phyloP scores from a whole-genome alignment of 2,329 filamentous ascomycete genomes.

The Cylindrodendrum hubeiense region DNA sequence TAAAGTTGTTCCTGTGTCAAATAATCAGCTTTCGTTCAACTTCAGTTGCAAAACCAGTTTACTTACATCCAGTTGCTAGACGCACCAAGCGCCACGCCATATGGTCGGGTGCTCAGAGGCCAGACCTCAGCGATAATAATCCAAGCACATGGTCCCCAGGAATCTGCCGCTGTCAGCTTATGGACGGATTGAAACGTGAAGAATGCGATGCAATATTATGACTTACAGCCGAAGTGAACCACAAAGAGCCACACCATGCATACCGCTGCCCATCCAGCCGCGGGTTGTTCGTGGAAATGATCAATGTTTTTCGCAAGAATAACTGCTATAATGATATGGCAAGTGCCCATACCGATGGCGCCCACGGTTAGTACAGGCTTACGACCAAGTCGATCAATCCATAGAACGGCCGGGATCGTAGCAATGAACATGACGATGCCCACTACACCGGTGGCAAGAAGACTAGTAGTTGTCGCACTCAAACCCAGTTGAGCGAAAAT shows the following conservation, averaged over 20 bases:
- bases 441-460: constrained; percentile 78
- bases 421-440: constrained; percentile 78
- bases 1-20: constrained; percentile 62
- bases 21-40: background rate
- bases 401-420: constrained; percentile 75
- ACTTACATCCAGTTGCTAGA: constrained; percentile 70
- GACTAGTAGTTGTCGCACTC: constrained; percentile 60
- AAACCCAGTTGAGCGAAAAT: constrained; percentile 79
- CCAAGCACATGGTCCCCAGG: constrained; percentile 81
- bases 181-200: background rate
- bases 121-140: constrained; percentile 82
- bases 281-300: constrained; percentile 67
- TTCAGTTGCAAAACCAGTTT: accelerated
- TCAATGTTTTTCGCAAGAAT: constrained; percentile 75
- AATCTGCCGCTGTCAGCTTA: constrained; percentile 52
- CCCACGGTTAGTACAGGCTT: constrained; percentile 73
- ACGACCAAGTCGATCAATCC: constrained; percentile 73
- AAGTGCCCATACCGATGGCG: constrained; percentile 76
- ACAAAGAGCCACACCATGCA: constrained; percentile 81
- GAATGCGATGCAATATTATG: accelerated
- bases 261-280: constrained; percentile 77
- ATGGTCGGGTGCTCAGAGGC: constrained; percentile 77
- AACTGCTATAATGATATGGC: constrained; percentile 78
- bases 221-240: constrained; percentile 74
- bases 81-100: constrained; percentile 77